A percentile compares a stretch with the other conserved stretches of the same genome.
Conservation (phyloP, 1,284 basidiomycete genomes). For the Leccinum angustisporum region DNA sequence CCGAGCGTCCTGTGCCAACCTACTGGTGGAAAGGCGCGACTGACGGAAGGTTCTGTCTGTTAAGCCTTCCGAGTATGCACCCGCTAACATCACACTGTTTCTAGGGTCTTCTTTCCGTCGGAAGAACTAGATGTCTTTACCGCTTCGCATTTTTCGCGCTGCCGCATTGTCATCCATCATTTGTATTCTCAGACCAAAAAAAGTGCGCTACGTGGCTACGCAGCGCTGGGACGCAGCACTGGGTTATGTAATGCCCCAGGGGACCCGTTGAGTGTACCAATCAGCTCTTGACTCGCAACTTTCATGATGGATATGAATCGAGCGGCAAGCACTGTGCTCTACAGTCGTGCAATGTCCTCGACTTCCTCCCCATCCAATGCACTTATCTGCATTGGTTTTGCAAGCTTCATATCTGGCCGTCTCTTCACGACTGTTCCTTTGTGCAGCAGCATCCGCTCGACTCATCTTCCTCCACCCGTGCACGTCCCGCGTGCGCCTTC, state of each 20-base stretch:
- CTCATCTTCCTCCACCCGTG: constrained; percentile 12
- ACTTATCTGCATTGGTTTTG: constrained; percentile 47
- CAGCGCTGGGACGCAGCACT: background rate
- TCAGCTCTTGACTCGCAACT: background rate
- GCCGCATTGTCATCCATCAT: background rate
- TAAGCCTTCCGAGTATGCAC: constrained; percentile 6
- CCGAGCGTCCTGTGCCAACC: constrained; percentile 96
- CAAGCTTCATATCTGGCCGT: constrained; percentile 51
- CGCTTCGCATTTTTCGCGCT: background rate
- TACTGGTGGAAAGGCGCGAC: constrained; percentile 96
- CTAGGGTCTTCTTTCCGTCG: constrained; percentile 84
- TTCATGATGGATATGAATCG: constrained; percentile 36
- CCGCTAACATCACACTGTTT: constrained; percentile 8
- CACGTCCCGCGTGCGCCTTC: constrained; percentile 50
- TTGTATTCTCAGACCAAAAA: constrained; percentile 19
- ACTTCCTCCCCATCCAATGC: constrained; percentile 54
- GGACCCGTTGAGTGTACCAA: background rate
- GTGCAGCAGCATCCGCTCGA: constrained; percentile 9
- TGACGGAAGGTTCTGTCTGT: constrained; percentile 87
- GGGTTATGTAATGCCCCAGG: constrained; percentile 11
- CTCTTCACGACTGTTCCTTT: constrained; percentile 53
- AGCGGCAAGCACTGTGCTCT: constrained; percentile 50
- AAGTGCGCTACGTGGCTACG: background rate
- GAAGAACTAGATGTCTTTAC: constrained; percentile 62
- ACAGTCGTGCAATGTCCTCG: constrained; percentile 45